These are phyloP conservation scores for Pouteria glomerata DNA, from an alignment of 148 eudicot genomes.

Conservation along the genomic window DNA sequence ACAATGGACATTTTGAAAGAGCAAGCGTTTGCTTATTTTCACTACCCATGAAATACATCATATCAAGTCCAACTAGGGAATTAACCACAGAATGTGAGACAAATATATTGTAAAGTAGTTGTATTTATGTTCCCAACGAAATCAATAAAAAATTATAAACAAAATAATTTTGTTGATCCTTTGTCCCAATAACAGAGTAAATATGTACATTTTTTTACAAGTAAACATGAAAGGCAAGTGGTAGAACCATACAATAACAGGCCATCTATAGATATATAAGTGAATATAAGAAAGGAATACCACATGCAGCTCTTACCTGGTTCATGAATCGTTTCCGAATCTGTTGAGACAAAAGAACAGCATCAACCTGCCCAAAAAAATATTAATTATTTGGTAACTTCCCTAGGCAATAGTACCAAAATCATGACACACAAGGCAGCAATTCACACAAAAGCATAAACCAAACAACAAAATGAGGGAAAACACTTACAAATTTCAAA, in stretches of 20 bases:
- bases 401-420: background rate
- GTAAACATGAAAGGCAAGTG: background rate
- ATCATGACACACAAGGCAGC: background rate
- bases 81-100: background rate
- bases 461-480: background rate
- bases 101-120: background rate
- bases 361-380: slow-evolving; percentile 68
- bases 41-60: background rate
- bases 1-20: background rate
- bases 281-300: background rate
- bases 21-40: background rate
- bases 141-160: slow-evolving; percentile 1
- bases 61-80: background rate
- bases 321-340: slow-evolving; percentile 57
- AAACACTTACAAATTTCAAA: background rate
- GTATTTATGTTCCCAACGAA: background rate
- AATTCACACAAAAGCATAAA: background rate
- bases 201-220: background rate
- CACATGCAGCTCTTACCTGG: slow-evolving; percentile 52
- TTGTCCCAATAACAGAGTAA: background rate
- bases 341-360: slow-evolving; percentile 59
- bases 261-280: background rate
- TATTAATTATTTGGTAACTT: slow-evolving; percentile 5
- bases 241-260: background rate
- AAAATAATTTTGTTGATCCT: background rate